These are phyloP conservation scores for Lentinula novae-zelandiae DNA, from an alignment of 1,284 basidiomycete genomes.

Conservation along the genomic window DNA sequence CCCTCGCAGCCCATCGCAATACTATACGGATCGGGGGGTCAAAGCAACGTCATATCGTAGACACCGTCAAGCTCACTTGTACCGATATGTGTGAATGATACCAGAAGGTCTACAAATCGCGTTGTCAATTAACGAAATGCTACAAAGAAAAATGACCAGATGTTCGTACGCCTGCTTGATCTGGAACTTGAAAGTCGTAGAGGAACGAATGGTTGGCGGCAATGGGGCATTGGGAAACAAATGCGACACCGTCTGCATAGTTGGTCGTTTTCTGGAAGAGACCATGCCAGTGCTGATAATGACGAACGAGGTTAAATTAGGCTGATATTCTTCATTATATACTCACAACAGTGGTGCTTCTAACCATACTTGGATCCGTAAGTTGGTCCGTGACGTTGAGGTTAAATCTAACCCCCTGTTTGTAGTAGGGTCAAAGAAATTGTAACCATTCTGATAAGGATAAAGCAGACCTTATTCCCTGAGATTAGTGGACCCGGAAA, in stretches of 20 bases:
- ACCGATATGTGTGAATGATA: constrained; percentile 38
- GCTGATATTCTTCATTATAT: background rate
- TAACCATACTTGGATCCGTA: constrained; percentile 20
- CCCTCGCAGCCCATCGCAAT: constrained; percentile 45
- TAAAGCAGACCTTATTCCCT: constrained; percentile 15
- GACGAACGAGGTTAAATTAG: background rate
- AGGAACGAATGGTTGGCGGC: constrained; percentile 28
- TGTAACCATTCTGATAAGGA: background rate
- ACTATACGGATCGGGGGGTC: constrained; percentile 17
- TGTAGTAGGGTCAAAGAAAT: background rate
- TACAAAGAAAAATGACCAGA: background rate
- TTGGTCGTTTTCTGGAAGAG: constrained; percentile 30
- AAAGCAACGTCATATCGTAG: background rate
- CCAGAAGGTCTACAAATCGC: constrained; percentile 30
- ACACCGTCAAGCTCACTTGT: constrained; percentile 17
- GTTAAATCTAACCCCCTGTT: constrained; percentile 20
- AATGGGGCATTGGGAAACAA: constrained; percentile 39
- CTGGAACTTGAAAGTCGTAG: constrained; percentile 28
- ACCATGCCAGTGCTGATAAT: constrained; percentile 25
- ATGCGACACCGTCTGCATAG: constrained; percentile 31
- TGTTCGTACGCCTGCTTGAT: constrained; percentile 29
- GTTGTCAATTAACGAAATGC: background rate
- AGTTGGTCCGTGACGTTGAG: constrained; percentile 22
- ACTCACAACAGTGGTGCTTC: constrained; percentile 22
- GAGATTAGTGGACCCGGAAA: constrained; percentile 20